A percentile compares a stretch with the other conserved stretches of the same genome.
Conservation (phyloP, 2,329 filamentous ascomycete genomes). For the Boeremia exigua region DNA sequence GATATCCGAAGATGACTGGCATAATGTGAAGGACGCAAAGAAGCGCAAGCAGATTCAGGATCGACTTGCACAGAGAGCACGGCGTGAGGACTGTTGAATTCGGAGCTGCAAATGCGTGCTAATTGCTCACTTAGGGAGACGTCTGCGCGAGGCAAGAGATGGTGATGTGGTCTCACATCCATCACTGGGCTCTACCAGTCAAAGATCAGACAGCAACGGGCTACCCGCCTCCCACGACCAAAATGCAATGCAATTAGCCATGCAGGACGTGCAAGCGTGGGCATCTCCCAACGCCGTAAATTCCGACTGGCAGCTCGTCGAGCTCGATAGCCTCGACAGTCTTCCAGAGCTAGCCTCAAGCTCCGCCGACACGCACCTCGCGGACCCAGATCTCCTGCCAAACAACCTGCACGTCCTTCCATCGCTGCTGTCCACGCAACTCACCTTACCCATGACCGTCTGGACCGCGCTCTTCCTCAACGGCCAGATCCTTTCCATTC, state of each 20-base stretch:
- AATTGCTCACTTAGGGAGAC: background rate
- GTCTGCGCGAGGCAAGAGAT: background rate
- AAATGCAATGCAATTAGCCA: conserved; percentile 19
- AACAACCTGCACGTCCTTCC: conserved; percentile 1
- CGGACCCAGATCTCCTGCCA: background rate
- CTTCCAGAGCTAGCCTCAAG: background rate
- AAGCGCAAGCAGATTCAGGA: conserved; percentile 52
- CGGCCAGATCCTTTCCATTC: background rate
- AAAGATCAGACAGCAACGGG: conserved; percentile 19
- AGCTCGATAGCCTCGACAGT: background rate
- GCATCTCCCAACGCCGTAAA: no score
- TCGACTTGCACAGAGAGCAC: conserved; percentile 48
- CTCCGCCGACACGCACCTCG: background rate
- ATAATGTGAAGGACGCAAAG: conserved; percentile 43
- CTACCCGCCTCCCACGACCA: conserved; percentile 24
- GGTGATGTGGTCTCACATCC: no score
- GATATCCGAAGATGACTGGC: conserved; percentile 40
- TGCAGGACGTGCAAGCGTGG: background rate
- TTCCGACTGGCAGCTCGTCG: background rate
- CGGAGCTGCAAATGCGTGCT: background rate
- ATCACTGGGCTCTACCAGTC: background rate
- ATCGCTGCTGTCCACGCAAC: background rate
- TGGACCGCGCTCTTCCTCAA: conserved; percentile 10
- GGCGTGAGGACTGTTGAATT: conserved; percentile 31
- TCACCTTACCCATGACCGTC: conserved; percentile 4